Base-by-base conservation (phyloP, 2,329 filamentous ascomycete species). In the Dactylellina sp. region DNA sequence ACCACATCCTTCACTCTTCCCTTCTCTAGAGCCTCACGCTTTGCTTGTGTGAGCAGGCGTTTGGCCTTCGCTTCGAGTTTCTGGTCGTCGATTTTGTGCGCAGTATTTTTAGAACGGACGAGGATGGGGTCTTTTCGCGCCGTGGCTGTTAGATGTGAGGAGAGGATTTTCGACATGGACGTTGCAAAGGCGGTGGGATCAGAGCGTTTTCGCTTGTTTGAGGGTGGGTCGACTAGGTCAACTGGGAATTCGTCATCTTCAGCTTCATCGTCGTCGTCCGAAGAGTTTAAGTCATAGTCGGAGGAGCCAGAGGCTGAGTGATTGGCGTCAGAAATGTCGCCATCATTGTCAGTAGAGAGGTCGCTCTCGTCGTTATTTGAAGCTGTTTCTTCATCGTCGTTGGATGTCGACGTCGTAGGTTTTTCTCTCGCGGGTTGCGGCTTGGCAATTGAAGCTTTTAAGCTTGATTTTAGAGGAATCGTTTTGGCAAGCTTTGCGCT, bases 81-180 rank as follows among this genome's bases (percentile, higher is more conserved):
- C 18, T 65, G 65, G 20, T 75, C 76, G 25, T 77, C 76, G 32
- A 77, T 77, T 61, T 87, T 85, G 79, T 97, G 92, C 0, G 89
- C 87, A 7, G 91, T 86, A 35, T 90, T 88, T 70, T 88, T 88
- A 75, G 89, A 89, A 79, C 95, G 90, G 4, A 93, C 89, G 2
- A 99, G 86, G n/a, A 99, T 91, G 0, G 95, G 95, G 80, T 99
- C 95, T 62, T 89, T 86, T 22, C 93, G 90, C 80, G 92, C 92
- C 32, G 90, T 87, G 6, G 87, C 88, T 1, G 93, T 90, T 7
- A 98, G 85, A 82, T 98, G 98, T 55, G 92, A 94, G 64, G 89
- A 89, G 47, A 99, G 86, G 80, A 99, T 97, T 82, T 95, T 96
- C 77, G 91, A 90, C 79, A 99, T 92, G 56, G 93, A 97, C 0